Percentiles rank a stretch among this genome's conserved stretches.
Conservation (phyloP, 164 flowering plant genomes). For the Litsea cubeba region DNA sequence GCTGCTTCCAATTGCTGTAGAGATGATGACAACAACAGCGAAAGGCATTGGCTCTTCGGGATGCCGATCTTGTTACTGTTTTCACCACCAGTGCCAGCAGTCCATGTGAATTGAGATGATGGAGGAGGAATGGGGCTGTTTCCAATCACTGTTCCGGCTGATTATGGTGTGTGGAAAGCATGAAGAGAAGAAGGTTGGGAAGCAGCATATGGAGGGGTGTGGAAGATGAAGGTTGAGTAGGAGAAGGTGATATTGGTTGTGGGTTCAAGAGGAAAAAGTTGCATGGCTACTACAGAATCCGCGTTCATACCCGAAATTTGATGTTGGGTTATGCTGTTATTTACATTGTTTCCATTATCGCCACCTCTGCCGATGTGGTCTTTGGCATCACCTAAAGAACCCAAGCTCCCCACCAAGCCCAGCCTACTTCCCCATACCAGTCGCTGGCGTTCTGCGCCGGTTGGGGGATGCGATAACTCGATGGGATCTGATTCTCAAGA, state of each 20-base stretch:
- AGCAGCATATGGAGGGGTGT: conserved; percentile 51
- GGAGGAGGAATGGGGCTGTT: conserved; percentile 1
- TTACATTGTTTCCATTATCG: conserved; percentile 16
- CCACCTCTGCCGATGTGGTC: conserved; percentile 10
- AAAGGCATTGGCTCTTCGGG: conserved; percentile 61
- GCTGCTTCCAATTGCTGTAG: conserved; percentile 61
- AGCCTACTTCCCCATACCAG: conserved; percentile 39
- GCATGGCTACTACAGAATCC: conserved; percentile 89
- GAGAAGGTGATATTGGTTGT: conserved; percentile 48
- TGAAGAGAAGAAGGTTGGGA: conserved; percentile 33
- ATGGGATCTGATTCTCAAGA: conserved; percentile 34
- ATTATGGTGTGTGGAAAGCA: conserved; percentile 14
- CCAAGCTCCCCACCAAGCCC: conserved; percentile 27
- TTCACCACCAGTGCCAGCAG: conserved; percentile 8
- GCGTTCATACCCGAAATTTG: conserved; percentile 67
- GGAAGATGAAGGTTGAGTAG: conserved; percentile 25
- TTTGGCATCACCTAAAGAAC: conserved; percentile 31
- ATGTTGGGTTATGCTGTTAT: conserved; percentile 19
- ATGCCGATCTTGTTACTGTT: conserved; percentile 29
- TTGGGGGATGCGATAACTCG: conserved; percentile 25
- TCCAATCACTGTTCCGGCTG: neutral
- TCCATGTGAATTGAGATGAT: conserved; percentile 26
- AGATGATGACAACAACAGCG: conserved; percentile 63
- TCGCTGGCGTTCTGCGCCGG: conserved; percentile 20
- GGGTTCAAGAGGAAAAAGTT: conserved; percentile 89